Conservation (phyloP, 345 rosid genomes). For the Lepidium aucheri region DNA sequence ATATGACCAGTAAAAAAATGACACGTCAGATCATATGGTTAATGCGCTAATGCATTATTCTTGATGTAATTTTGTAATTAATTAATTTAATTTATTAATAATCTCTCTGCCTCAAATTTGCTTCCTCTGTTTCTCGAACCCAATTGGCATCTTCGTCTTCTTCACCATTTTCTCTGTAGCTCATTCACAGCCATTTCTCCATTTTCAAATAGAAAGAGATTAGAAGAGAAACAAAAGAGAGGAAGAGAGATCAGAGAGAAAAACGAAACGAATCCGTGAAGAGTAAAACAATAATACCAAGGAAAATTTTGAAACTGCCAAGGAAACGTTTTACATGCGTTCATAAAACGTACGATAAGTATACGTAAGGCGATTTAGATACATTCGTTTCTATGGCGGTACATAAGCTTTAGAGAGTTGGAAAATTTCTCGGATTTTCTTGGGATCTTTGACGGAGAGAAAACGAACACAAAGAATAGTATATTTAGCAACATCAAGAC, state of each 20-base stretch:
- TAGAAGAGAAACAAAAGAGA: not conserved
- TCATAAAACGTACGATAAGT: not conserved
- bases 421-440: not conserved
- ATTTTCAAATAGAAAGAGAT: not conserved
- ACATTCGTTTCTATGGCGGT: not conserved
- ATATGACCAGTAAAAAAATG: not conserved
- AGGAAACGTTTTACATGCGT: constrained; percentile 9
- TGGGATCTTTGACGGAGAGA: not conserved
- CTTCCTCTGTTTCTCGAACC: constrained; percentile 24
- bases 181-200: constrained; percentile 3
- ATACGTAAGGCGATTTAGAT: not conserved
- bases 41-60: not conserved
- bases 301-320: not conserved
- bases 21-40: constrained; percentile 9
- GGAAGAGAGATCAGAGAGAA: not conserved
- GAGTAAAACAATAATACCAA: not conserved
- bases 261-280: constrained; percentile 3
- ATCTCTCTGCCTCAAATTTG: constrained; percentile 1
- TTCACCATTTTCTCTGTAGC: constrained; percentile 1
- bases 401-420: not conserved
- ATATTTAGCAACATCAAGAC: not conserved
- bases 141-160: constrained; percentile 14
- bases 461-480: not conserved
- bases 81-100: not conserved
- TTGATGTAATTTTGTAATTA: not conserved